Base-by-base conservation (phyloP, 495 filamentous ascomycete species). In the Cryomyces antarcticus region DNA sequence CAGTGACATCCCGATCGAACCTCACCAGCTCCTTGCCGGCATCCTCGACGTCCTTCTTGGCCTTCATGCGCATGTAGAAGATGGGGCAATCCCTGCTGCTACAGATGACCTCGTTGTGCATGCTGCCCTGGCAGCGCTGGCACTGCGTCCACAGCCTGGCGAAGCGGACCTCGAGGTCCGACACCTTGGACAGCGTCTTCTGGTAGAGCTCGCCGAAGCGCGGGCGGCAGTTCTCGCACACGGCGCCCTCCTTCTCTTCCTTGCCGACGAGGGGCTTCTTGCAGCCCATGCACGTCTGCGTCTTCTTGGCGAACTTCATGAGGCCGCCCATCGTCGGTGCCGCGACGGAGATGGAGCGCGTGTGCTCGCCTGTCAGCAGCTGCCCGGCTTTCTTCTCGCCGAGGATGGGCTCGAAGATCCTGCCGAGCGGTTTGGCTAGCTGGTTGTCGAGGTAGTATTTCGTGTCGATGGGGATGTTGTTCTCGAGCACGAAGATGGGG, bases 31-130 rank as follows among this genome's bases (percentile, higher is more conserved):
- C 92, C 67, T 82, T 94, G 46, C 85, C 85, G 4, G 73, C 75
- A 65, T 99, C 89, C 59, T 95, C 86, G 37, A 96, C 75, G 58
- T 99, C 89, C 66, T 96, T 99, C 74, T 93, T 93, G 28, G 86
- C 87, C 66, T 99, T 99, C 89, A 99, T 99, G 4, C 89, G 78
- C 89, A 96, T 99, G 57, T 99, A 99, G 63, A 95, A 99, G 49
- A 99, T 99, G 4, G 89, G 89, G 55, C 89, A 99, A 62, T 99
- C 89, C 54, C 80, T 80, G 49, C 80, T 86, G 35, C 78, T 83
- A 67, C 89, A 99, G 49, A 99, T 96, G 24, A 99, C 89, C 62
- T 99, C 88, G 55, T 79, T 84, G 62, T 99, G 89, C 69, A 99
- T 75, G 57, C 84, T 93, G 10, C 88, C 89, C 63, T 99, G 89